Base-by-base conservation (phyloP, 345 rosid species). In the Eucalyptus lansdowneana region DNA sequence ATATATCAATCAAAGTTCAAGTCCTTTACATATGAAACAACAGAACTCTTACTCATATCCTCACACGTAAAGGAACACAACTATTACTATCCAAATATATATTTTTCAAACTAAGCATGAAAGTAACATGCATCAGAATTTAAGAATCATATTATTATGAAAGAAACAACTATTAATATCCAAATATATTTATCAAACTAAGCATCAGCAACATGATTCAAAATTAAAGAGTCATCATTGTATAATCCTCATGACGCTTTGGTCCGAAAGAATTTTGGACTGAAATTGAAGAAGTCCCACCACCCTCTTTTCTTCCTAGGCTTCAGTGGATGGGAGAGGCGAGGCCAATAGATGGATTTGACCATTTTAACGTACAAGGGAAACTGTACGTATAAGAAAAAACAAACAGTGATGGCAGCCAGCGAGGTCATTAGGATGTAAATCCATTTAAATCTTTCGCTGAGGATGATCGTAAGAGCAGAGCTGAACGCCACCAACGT, bases 1-100 rank as follows among this genome's bases (percentile, higher is more conserved):
- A 9, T 56, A 56, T 53, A 0, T 53, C 10, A 53, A 53, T 0
- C 0, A 56, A 56, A 22, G 1, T 56, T 56, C 62, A 56, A 56
- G 29, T 56, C 29, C 62, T 22, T 56, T 56, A 56, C 24, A 53
- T 22, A 3, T 9, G 13, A 56, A 56, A 56, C 29, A 56, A 56
- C 6, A 56, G 13, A 56, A 56, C 27, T 56, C 29, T 56, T 56
- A 24, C 62, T 4, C 62, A 56, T 56, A 56, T 56, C 62, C 0
- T 56, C 29, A 9, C 29, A 56, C 27, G 6, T 24, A 56, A 56
- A 56, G 12, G 62, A 56, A 56, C 29, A 22, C 6, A 22, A 4
- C 62, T 22, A 4, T 56, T 56, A 22, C 1, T 24, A 24, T 22
- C 62, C 62, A 56, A 56, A n/a, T n/a, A 21, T 54, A 56, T 56